Evolutionary conservation across 2,329 filamentous ascomycete species (phyloP), one percentile per base, ranked within the genome.

Genomic region (Clarireedia homoeocarpa): DNA sequence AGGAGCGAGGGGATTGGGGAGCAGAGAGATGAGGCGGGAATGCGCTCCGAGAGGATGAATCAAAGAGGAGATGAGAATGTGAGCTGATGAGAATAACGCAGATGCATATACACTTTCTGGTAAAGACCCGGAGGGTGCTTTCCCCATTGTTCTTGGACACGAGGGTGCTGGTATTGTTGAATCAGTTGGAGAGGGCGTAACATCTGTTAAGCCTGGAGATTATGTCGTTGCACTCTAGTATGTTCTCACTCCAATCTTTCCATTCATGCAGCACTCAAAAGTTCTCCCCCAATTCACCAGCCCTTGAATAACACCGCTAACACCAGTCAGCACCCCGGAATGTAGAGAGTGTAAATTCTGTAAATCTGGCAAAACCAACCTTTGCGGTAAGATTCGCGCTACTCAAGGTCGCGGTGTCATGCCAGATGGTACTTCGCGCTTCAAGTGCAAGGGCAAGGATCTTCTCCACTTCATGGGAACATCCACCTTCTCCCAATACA

Each of bases 261-360:
- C 42, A 4, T 9, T 14, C 12, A 40, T 17, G 1, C 1, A 17
- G 2, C 17, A 6, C 6, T 24, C n/a, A 6, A 24, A 48, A 4
- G 2, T n/a, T 20, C 14, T 6, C 12, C 10, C 2, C 12, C 30
- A 7, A 24, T 44, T 6, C 30, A 50, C 6, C 20, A 20, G 20
- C 20, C 1, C 20, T 20, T 20, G 20, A 20, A 20, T 20, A 20
- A 20, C 20, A 20, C 10, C 23, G 24, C 47, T 63, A 20, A 63
- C 40, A 47, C 7, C 5, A 17, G 6, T 2, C 69, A 95, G 91
- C 80, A 97, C 91, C 48, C 94, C 94, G 63, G 92, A 97, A 78
- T 97, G 94, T 79, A 80, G 83, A 65, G 92, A 97, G 74, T 99
- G 94, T 85, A 97, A 97, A 79, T 97, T 97, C 82, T 99, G 94